Conservation (phyloP, 371 early-diverging fungal genomes). For the Apophysomyces variabilis region DNA sequence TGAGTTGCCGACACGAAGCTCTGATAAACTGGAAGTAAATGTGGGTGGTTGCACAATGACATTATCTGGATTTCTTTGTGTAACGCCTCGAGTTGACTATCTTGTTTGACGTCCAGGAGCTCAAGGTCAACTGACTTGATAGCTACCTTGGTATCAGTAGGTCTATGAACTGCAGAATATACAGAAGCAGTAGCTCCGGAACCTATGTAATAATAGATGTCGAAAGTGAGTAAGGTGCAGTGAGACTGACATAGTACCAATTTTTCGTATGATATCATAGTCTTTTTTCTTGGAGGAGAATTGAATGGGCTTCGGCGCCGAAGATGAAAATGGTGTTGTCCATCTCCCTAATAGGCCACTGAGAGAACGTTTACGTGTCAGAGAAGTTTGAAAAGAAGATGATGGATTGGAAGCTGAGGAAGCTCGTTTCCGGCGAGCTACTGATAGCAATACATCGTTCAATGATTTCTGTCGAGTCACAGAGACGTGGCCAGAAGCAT, state of each 20-base stretch:
- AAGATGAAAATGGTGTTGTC: conserved; percentile 7
- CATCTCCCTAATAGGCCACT: conserved; percentile 9
- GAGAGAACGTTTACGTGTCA: conserved; percentile 13
- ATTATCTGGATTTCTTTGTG: conserved; percentile 75
- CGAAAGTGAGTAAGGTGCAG: too few relatives aligned
- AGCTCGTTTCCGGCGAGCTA: conserved; percentile 13
- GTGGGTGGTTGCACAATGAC: conserved; percentile 68
- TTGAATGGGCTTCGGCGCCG: background rate
- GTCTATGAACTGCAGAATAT: conserved; percentile 40
- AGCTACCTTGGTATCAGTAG: conserved; percentile 37
- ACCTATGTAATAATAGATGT: conserved; percentile 20
- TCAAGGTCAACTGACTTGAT: conserved; percentile 47
- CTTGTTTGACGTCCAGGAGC: conserved; percentile 26
- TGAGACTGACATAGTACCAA: background rate
- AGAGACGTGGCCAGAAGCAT: background rate
- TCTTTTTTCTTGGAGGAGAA: conserved; percentile 30
- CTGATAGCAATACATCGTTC: conserved; percentile 23
- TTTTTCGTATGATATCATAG: conserved; percentile 27
- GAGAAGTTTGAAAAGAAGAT: background rate
- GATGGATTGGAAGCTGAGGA: background rate
- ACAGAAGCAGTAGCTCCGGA: conserved; percentile 50
- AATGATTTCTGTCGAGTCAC: conserved; percentile 22
- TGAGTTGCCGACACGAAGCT: conserved; percentile 65
- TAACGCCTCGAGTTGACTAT: conserved; percentile 39
- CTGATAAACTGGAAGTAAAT: conserved; percentile 68